These are phyloP conservation scores for Paraconiothyrium sp. DNA, from an alignment of 2,329 filamentous ascomycete species.

Conservation along the genomic window DNA sequence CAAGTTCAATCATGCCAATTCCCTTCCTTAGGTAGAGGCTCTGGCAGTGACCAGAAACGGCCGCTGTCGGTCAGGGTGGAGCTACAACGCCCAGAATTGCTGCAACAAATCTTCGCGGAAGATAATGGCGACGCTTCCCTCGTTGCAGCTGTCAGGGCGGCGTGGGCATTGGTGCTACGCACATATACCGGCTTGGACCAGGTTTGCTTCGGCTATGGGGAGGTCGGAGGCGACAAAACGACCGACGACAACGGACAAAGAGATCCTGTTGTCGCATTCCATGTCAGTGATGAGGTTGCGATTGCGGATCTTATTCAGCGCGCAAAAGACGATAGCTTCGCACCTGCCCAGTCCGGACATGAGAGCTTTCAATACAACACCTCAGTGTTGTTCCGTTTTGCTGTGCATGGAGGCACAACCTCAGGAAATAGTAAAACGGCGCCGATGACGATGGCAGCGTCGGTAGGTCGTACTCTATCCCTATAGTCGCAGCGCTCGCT, in stretches of 20 bases:
- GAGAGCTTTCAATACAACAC: constrained; percentile 25
- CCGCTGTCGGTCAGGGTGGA: constrained; percentile 34
- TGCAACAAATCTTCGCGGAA: constrained; percentile 24
- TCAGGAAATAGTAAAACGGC: constrained; percentile 13
- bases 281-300: constrained; percentile 21
- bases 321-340: constrained; percentile 4
- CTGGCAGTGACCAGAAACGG: constrained; percentile 20
- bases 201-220: constrained; percentile 54
- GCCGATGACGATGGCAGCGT: constrained; percentile 25
- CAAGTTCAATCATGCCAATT: constrained; percentile 26
- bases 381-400: constrained; percentile 28
- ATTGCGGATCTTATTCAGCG: constrained; percentile 21
- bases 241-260: background rate
- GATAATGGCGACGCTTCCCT: constrained; percentile 20
- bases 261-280: constrained; percentile 14
- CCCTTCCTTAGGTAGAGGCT: constrained; percentile 19
- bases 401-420: constrained; percentile 3
- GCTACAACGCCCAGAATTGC: constrained; percentile 22
- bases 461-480: constrained; percentile 18
- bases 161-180: constrained; percentile 46
- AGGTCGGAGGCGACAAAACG: constrained; percentile 20
- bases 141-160: constrained; percentile 22
- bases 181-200: constrained; percentile 43
- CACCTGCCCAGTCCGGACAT: background rate
- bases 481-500: background rate